These are phyloP conservation scores for Claviceps citrina DNA, from an alignment of 2,329 filamentous ascomycete genomes.

Conservation along the genomic window DNA sequence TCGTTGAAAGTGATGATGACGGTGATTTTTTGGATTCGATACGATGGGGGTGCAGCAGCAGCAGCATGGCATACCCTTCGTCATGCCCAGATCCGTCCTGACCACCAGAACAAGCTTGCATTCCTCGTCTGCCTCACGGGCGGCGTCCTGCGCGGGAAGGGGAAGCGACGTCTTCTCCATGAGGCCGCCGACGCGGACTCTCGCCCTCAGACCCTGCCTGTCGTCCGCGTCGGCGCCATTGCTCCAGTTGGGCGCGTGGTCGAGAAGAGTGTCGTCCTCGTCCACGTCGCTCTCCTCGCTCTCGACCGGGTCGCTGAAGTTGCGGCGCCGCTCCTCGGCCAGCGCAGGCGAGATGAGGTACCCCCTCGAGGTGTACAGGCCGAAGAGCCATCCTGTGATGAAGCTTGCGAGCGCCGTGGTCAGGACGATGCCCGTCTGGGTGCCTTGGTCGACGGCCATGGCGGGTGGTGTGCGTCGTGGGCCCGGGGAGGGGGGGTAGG, in stretches of 20 bases:
- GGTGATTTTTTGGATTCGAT: no score
- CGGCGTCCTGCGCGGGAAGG: slow-evolving; percentile 19
- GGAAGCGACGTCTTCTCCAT: slow-evolving; percentile 4
- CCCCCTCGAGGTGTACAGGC: slow-evolving; percentile 52
- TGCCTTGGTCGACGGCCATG: slow-evolving; percentile 8
- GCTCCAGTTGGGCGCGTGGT: slow-evolving; percentile 53
- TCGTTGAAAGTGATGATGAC: no score
- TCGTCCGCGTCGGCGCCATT: slow-evolving; percentile 45
- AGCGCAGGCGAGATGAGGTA: slow-evolving; percentile 43
- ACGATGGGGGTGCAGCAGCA: no score
- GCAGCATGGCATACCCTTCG: slow-evolving; percentile 74
- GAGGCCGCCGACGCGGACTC: slow-evolving; percentile 15
- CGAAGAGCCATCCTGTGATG: slow-evolving; percentile 66
- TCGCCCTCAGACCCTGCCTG: slow-evolving; percentile 33
- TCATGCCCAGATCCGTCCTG: slow-evolving; percentile 90
- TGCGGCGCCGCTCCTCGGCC: slow-evolving; percentile 39
- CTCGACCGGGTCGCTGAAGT: slow-evolving; percentile 45
- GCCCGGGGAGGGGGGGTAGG: no score
- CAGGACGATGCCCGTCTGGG: slow-evolving; percentile 45
- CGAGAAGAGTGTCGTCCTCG: slow-evolving; percentile 41
- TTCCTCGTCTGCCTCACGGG: slow-evolving; percentile 45
- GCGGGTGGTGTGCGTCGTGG: no score
- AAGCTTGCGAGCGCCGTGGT: slow-evolving; percentile 61
- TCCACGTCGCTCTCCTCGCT: slow-evolving; percentile 55
- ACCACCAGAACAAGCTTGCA: slow-evolving; percentile 92